These are phyloP conservation scores for Immersiporthe knoxdaviesiana DNA, from an alignment of 2,329 filamentous ascomycete species.

Conservation along the genomic window DNA sequence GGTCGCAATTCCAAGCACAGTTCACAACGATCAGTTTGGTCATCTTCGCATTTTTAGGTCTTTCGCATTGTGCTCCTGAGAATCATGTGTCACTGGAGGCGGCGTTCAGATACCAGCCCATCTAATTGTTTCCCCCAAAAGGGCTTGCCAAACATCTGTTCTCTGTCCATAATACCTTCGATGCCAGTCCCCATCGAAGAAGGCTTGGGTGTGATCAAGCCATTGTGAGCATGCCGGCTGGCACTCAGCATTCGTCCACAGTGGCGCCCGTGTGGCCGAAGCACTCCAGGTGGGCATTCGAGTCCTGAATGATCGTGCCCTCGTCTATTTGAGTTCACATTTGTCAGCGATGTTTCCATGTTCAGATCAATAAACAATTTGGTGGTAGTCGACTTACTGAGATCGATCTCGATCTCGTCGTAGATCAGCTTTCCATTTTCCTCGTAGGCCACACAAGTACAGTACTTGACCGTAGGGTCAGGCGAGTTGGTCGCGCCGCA, in stretches of 20 bases:
- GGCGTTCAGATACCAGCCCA: neutral
- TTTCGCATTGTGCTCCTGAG: neutral
- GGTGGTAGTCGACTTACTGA: neutral
- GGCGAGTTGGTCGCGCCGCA: neutral
- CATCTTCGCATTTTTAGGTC: too few relatives aligned
- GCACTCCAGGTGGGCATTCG: neutral
- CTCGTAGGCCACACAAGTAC: neutral
- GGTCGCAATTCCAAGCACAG: too few relatives aligned
- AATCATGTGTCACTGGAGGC: too few relatives aligned
- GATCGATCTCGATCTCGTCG: neutral
- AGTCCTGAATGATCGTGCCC: neutral
- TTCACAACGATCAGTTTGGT: too few relatives aligned
- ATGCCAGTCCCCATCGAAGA: neutral
- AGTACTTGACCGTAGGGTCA: neutral
- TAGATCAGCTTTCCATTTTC: neutral
- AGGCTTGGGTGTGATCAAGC: neutral
- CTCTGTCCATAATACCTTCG: neutral
- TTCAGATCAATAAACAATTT: neutral
- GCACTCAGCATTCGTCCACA: neutral
- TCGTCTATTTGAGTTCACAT: neutral
- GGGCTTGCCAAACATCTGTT: neutral
- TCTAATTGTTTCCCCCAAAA: neutral
- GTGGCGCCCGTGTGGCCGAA: neutral
- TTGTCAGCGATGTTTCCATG: neutral
- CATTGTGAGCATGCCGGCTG: too few relatives aligned